Evolutionary conservation across 768 basidiomycete genomes (phyloP), one percentile per base, ranked within the genome.

Genomic region (Boletus patriciae): DNA sequence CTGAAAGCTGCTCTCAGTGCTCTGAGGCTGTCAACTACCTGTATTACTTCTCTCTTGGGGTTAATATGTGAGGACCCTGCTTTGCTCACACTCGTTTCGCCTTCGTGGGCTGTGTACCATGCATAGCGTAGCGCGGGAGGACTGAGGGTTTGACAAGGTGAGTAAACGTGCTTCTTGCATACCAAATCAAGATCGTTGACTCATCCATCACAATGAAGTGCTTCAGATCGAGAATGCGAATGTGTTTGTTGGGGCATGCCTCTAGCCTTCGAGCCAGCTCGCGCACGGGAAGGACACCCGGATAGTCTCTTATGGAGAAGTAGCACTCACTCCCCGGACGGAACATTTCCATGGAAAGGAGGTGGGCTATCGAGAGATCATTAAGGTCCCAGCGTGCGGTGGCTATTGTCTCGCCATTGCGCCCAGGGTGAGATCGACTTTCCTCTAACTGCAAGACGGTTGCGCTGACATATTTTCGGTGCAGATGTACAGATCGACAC

Each of bases 211-310:
- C 50, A 46, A 38, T 49, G 41, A 42, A 45, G 57, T 51, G 38
- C 45, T 23, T 27, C 63, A 90, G 89, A 92, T 95, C 41, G 87
- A 89, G 68, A 71, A 80, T 40, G 91, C 89, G 3, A 71, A 80
- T 40, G 91, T 89, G 3, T 93, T 96, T 77, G 79, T 38, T 76
- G 85, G 23, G 92, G 94, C 2, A 94, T 90, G 67, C 91, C 91
- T 68, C 90, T 90, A 25, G 89, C 87, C 5, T 81, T 94, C 37
- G 87, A 90, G 64, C 79, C 90, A 27, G 85, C 83, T 11, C 81
- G 78, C 36, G 70, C 43, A 78, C 55, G 75, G 77, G 40, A 77
- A 74, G 43, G 73, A 73, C 59, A 43, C 41, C 53, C 63, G 11
- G 67, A 70, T 19, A 73, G 77, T 15, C 63, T 70, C 12, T n/a